A percentile compares a stretch with the other conserved stretches of the same genome.
Evolutionary conservation across 2,329 filamentous ascomycete species (phyloP).

Genomic region (Botrytis paeoniae): DNA sequence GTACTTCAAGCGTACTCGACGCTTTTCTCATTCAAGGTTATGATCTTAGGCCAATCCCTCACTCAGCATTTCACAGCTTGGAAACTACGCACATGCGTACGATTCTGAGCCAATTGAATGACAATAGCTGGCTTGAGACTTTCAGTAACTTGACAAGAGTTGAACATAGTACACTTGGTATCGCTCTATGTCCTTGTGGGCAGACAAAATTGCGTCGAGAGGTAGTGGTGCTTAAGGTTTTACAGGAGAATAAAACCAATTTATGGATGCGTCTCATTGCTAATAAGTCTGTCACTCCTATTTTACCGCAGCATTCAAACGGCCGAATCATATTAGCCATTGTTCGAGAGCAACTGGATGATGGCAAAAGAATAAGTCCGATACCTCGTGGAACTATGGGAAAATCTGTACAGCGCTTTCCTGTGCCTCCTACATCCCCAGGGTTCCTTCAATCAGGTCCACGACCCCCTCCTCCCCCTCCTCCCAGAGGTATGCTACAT

Average conservation of each 20-base stretch:
- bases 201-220: conserved; percentile 21
- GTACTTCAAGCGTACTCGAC: conserved; percentile 27
- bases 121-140: conserved; percentile 33
- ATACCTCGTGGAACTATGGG: neutral
- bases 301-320: conserved; percentile 11
- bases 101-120: conserved; percentile 32
- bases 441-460: neutral
- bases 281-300: conserved; percentile 5
- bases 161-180: conserved; percentile 24
- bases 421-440: neutral
- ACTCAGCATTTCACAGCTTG: conserved; percentile 34
- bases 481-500: neutral
- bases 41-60: conserved; percentile 27
- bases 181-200: conserved; percentile 19
- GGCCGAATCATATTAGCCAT: conserved; percentile 30
- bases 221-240: conserved; percentile 31
- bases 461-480: neutral
- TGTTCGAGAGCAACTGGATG: conserved; percentile 28
- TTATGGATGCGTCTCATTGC: conserved; percentile 28
- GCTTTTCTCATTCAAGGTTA: conserved; percentile 29
- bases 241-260: conserved; percentile 27
- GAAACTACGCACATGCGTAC: conserved; percentile 34
- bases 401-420: neutral
- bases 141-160: conserved; percentile 23
- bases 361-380: conserved; percentile 22